Evolutionary conservation across 306 rosid species (phyloP), one percentile per base, ranked within the genome.

Genomic region (Sicyos edulis): DNA sequence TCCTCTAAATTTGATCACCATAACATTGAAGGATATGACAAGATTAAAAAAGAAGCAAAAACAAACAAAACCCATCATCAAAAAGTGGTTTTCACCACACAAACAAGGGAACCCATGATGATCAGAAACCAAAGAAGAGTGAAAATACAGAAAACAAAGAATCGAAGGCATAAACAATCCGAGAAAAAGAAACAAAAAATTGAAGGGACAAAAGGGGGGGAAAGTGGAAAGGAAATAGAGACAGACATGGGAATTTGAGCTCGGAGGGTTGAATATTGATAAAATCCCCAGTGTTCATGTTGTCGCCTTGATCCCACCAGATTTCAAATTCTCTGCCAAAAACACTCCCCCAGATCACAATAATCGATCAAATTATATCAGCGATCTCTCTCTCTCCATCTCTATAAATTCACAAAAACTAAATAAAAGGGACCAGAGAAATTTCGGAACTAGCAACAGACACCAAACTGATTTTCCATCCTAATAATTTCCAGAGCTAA

Each of bases 161-260:
- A 45, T 34, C 37, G 37, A 20, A 66, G 17, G 12, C 57, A 17
- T 12, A 66, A 37, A 37, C 42, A 37, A 45, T 11, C 49, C 14
- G 17, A 34, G 64, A 47, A 71, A 71, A 54, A 6, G 16, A 34
- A 29, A 45, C 12, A 45, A 21, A 19, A 14, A 47, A 47, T 47
- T 22, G 9, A 3, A 6, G 9, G 54, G 59, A 19, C 54, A 17
- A 5, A 60, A 17, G 10, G 26, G 22, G n/a, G 7, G 0, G 3
- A 2, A 50, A 74, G 52, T 14, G 13, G 17, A 26, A 69, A 5
- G 37, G 37, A 32, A 32, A 32, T 32, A 2, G 5, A 32, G 5
- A 17, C 82, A 54, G 70, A 84, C 85, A 66, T 71, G 70, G 80
- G 82, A 81, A 79, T 79, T 79, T 81, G 83, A 84, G 87, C 77